A percentile compares a stretch with the other conserved stretches of the same genome.
These are phyloP conservation scores for Ogataea dorogensis DNA, from an alignment of 805 yeast species.

Conservation along the genomic window DNA sequence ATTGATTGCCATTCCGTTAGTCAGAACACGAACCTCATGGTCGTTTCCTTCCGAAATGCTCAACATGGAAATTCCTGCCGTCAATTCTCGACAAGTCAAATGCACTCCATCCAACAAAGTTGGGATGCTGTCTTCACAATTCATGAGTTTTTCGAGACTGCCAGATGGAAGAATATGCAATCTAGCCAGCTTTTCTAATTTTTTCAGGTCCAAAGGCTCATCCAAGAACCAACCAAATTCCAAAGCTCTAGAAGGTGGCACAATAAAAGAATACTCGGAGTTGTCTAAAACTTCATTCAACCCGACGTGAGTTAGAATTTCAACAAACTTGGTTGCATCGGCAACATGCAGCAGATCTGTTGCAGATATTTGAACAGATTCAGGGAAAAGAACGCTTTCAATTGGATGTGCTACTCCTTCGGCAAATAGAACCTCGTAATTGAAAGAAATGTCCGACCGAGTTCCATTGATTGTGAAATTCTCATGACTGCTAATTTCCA, in stretches of 20 bases:
- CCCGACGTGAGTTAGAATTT: slow-evolving; percentile 41
- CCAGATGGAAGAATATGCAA: slow-evolving; percentile 69
- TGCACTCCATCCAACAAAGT: slow-evolving; percentile 46
- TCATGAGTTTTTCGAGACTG: slow-evolving; percentile 44
- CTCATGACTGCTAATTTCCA: slow-evolving; percentile 8
- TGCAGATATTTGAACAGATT: slow-evolving; percentile 49
- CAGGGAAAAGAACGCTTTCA: slow-evolving; percentile 55
- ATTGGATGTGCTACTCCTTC: slow-evolving; percentile 85
- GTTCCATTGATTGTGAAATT: slow-evolving; percentile 16
- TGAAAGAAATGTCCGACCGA: slow-evolving; percentile 38
- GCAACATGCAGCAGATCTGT: slow-evolving; percentile 56
- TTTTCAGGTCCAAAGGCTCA: slow-evolving; percentile 33
- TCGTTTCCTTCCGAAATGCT: slow-evolving; percentile 48
- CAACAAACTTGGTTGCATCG: slow-evolving; percentile 47
- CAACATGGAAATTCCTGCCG: slow-evolving; percentile 38
- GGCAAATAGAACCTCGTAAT: slow-evolving; percentile 68
- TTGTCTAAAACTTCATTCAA: slow-evolving; percentile 42
- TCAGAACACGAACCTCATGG: slow-evolving; percentile 56
- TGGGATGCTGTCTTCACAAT: slow-evolving; percentile 46
- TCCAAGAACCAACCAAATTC: slow-evolving; percentile 48
- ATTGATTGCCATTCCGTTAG: slow-evolving; percentile 57
- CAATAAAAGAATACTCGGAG: slow-evolving; percentile 57
- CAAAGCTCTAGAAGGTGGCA: slow-evolving; percentile 66
- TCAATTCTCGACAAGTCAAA: slow-evolving; percentile 42
- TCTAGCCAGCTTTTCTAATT: slow-evolving; percentile 52